Evolutionary conservation across 1,284 basidiomycete species (phyloP), one percentile per base, ranked within the genome.

Genomic region (Apiotrichum domesticum): DNA sequence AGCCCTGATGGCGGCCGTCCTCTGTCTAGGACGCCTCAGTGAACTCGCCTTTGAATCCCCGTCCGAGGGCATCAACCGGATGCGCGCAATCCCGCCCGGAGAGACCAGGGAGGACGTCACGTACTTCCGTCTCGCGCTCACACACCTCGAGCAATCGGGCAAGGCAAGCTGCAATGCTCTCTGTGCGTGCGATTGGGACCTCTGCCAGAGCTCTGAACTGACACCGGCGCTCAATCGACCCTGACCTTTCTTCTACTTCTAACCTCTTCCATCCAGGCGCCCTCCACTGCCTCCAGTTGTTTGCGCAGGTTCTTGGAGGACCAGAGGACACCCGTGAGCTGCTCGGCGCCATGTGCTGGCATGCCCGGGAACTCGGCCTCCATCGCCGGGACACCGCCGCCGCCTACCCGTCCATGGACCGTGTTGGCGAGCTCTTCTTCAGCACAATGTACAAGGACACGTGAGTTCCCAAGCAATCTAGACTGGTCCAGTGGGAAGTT

Each of bases 271-370:
- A 15, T 50, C 50, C 47, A 68, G 66, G 58, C 46, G 63, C 67
- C 0, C 59, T 69, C 35, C 60, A 65, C 51, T 64, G 62, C 44
- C 57, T 69, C 13, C 61, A 64, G 13, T 59, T 66, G 0, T 67
- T 57, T 35, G 55, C 59, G 3, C 54, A 58, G 54, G 57, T 59
- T 29, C 29, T 60, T 29, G 67, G 66, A 7, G 67, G 67, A 13
- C 55, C 62, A 0, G 59, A 59, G 5, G 67, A 69, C 56, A 63
- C 56, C 7, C 58, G 63, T 14, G 57, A 63, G 40, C 47, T 67
- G 48, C 52, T 66, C 44, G 56, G 62, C 40, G 62, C 64, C 53
- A 67, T 69, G 66, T 55, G 59, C 14, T 63, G 63, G 64, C 64
- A 67, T 11, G 61, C 62, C 9, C 59, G 60, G 2, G 62, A 67